phyloP scores from a whole-genome alignment of 129 eudicot genomes.

The Flaveria robusta region DNA sequence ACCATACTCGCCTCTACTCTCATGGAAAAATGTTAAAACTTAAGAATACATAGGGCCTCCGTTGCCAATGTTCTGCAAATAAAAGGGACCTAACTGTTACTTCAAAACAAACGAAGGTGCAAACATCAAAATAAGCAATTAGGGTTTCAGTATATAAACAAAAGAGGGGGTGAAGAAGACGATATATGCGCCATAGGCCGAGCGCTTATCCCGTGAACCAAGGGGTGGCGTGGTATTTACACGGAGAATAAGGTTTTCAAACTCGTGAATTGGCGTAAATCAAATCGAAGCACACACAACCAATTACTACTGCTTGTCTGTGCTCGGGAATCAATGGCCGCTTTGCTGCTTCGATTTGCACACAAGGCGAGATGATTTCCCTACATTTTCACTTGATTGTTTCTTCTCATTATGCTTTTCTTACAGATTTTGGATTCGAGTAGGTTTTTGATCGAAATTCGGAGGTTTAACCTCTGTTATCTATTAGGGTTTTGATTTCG shows the following conservation, averaged over 20 bases:
- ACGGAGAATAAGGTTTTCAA: constrained; percentile 51
- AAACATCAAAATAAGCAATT: background rate
- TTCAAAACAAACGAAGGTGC: background rate
- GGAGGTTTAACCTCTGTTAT: background rate
- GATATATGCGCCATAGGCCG: constrained; percentile 57
- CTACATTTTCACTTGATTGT: constrained; percentile 34
- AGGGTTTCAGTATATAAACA: constrained; percentile 38
- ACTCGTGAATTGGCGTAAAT: constrained; percentile 60
- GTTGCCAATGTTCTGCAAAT: background rate
- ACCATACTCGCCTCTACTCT: no score
- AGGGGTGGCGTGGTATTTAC: constrained; percentile 82
- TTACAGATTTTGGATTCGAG: background rate
- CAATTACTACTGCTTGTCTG: constrained; percentile 36
- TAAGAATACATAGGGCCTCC: background rate
- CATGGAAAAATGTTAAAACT: no score
- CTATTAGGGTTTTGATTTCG: background rate
- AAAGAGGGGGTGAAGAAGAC: background rate
- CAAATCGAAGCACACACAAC: constrained; percentile 27
- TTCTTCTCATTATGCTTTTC: background rate
- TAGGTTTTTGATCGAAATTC: background rate
- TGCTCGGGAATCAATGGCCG: constrained; percentile 53
- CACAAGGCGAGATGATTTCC: constrained; percentile 45
- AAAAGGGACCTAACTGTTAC: background rate
- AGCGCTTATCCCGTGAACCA: constrained; percentile 61
- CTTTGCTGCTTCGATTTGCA: constrained; percentile 53